Evolutionary conservation across 352 stramenopile species (phyloP), one percentile per base, ranked within the genome.

Genomic region (Phytophthora constricta): DNA sequence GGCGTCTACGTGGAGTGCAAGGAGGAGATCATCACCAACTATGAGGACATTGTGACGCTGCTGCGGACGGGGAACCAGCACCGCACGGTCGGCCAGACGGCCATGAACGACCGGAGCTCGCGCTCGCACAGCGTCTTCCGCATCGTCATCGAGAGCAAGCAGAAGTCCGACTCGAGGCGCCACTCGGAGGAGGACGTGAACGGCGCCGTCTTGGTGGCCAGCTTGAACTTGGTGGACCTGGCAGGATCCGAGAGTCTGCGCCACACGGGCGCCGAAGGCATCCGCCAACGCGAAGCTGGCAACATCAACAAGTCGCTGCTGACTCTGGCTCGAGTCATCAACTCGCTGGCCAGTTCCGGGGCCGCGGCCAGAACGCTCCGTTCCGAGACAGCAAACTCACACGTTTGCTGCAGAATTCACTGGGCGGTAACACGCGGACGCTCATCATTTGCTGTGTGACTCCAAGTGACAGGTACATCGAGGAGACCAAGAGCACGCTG

Each of bases 251-350:
- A 99, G 75, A 98, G 95, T 78, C 86, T 98, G 55, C 83, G 96
- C 43, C 90, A 98, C 72, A 99, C 97, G 27, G 94, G 88, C 7
- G 95, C 97, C 1, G 97, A 97, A 39, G 98, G 97, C 11, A 86
- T 96, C 46, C 89, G 96, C 34, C 92, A 98, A 75, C 97, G 98
- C 65, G 97, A 99, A 70, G 96, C 96, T 39, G 88, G 90, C 22
- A 98, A 98, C 69, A 99, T 99, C 79, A 99, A 99, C 80, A 93
- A 97, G 78, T 98, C 90, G 79, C 84, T 99, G 27, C 84, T 98
- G 42, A 98, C 96, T 49, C 86, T 99, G 19, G 98, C 94, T 51
- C 90, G 93, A 47, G 96, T 99, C 1, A 99, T 99, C 68, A 90
- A 92, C 42, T 75, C 84, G n/a, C 73, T 93, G 16, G 84, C 83